Evolutionary conservation across 306 rosid species (phyloP), one percentile per base, ranked within the genome.

Genomic region (Leucaena leucocephala): DNA sequence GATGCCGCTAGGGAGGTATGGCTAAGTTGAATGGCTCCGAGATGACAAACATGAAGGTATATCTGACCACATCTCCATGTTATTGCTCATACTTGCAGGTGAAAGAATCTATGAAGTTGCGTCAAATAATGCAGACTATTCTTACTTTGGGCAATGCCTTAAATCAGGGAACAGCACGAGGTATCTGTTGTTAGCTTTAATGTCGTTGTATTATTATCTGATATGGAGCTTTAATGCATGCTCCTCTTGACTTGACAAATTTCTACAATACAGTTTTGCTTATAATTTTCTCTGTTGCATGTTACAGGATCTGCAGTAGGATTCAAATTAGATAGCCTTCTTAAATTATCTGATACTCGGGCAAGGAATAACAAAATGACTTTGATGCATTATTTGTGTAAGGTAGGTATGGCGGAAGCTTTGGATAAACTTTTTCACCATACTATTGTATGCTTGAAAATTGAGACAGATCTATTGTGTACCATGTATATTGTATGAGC

Each of bases 281-380:
- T 74, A 63, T 57, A 67, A 50, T 67, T 78, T 81, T 83, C 68
- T 36, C 17, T 55, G 73, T 72, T 79, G 58, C 33, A 35, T 77
- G 48, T 80, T 86, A 83, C 97, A 95, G 98, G 98, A 81, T 95
- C 98, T 38, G 98, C 98, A 17, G 90, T 95, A 43, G 98, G 98
- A 74, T 95, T 95, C 88, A 95, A 95, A 82, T 88, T 95, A 91
- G 98, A 95, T 83, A 95, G 98, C 82, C 98, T 95, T 82, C 98
- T 95, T 75, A 95, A 95, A 80, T 86, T 95, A 85, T 92, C 98
- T 66, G 98, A 95, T 78, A 95, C 98, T 52, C 98, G 98, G 64
- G 98, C 98, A 78, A 95, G 91, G 88, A 95, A 95, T 86, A 95
- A 92, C 89, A 95, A 92, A 84, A 95, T 95, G 98, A 95, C 98